phyloP scores from a whole-genome alignment of 352 stramenopile species.

The Phytophthora tubulina region DNA sequence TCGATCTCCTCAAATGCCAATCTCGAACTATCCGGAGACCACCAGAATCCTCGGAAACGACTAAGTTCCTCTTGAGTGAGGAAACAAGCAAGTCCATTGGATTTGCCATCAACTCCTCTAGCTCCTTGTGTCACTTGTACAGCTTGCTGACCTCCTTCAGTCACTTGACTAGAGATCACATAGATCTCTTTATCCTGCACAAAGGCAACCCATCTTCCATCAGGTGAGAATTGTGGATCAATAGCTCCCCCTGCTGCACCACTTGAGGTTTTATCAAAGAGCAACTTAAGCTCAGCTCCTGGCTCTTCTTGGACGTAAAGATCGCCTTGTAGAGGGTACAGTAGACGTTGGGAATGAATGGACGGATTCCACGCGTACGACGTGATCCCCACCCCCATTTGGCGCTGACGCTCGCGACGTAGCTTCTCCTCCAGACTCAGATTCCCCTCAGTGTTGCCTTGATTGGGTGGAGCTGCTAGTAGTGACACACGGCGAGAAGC shows the following conservation, averaged over 20 bases:
- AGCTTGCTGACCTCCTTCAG: slow-evolving; percentile 45
- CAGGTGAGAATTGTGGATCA: slow-evolving; percentile 94
- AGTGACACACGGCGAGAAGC: slow-evolving; percentile 59
- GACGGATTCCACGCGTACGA: slow-evolving; percentile 87
- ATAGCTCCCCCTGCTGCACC: slow-evolving; percentile 84
- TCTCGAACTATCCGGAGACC: slow-evolving; percentile 86
- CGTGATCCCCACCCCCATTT: slow-evolving; percentile 95
- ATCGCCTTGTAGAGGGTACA: slow-evolving; percentile 94
- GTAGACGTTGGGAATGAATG: slow-evolving; percentile 68
- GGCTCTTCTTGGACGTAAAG: slow-evolving; percentile 94
- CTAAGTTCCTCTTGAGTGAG: slow-evolving; percentile 98
- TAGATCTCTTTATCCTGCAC: slow-evolving; percentile 96
- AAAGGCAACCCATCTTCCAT: slow-evolving; percentile 95
- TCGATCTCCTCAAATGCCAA: slow-evolving; percentile 95
- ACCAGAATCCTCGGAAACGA: slow-evolving; percentile 97
- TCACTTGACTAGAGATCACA: slow-evolving; percentile 74
- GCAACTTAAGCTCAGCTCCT: slow-evolving; percentile 70
- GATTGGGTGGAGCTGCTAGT: slow-evolving; percentile 72
- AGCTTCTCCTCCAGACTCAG: slow-evolving; percentile 93
- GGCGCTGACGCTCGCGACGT: slow-evolving; percentile 88
- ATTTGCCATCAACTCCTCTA: slow-evolving; percentile 72
- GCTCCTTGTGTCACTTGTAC: slow-evolving; percentile 85
- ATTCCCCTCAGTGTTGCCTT: slow-evolving; percentile 88
- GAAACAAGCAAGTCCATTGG: slow-evolving; percentile 97
- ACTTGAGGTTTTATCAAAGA: slow-evolving; percentile 90